Conservation (phyloP, 352 stramenopile genomes). For the Phytophthora europaea region DNA sequence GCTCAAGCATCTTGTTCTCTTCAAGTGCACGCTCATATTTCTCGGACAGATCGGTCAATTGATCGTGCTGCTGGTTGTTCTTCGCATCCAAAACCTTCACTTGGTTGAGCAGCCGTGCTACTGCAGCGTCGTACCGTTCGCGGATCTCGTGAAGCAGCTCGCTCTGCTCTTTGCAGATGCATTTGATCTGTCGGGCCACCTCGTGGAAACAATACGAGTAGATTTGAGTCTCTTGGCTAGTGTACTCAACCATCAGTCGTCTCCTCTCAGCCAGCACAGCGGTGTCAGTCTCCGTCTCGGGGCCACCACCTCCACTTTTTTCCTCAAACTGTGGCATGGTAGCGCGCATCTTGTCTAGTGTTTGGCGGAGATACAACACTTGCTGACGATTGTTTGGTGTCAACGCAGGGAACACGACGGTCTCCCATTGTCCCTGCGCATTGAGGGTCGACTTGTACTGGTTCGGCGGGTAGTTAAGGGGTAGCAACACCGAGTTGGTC, state of each 20-base stretch:
- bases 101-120: slow-evolving; percentile 38
- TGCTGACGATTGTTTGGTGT: slow-evolving; percentile 73
- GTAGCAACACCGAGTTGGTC: slow-evolving; percentile 66
- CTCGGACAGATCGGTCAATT: slow-evolving; percentile 24
- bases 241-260: slow-evolving; percentile 53
- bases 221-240: slow-evolving; percentile 63
- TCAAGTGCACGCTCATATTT: slow-evolving; percentile 22
- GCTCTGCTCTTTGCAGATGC: slow-evolving; percentile 82
- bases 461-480: slow-evolving; percentile 55
- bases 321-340: slow-evolving; percentile 31
- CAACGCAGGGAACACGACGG: slow-evolving; percentile 77
- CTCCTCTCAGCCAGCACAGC: slow-evolving; percentile 24
- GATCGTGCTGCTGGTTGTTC: slow-evolving; percentile 41
- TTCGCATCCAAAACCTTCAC: slow-evolving; percentile 24
- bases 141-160: slow-evolving; percentile 73
- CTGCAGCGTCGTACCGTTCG: slow-evolving; percentile 53
- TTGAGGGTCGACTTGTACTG: slow-evolving; percentile 75
- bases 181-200: slow-evolving; percentile 78
- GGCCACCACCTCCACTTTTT: background rate
- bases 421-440: slow-evolving; percentile 62
- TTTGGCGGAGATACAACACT: slow-evolving; percentile 70
- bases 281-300: slow-evolving; percentile 16
- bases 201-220: slow-evolving; percentile 86
- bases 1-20: slow-evolving; percentile 35
- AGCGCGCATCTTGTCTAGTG: slow-evolving; percentile 66